Conservation (phyloP, 495 filamentous ascomycete species). For the Neurospora tetrasperma region DNA sequence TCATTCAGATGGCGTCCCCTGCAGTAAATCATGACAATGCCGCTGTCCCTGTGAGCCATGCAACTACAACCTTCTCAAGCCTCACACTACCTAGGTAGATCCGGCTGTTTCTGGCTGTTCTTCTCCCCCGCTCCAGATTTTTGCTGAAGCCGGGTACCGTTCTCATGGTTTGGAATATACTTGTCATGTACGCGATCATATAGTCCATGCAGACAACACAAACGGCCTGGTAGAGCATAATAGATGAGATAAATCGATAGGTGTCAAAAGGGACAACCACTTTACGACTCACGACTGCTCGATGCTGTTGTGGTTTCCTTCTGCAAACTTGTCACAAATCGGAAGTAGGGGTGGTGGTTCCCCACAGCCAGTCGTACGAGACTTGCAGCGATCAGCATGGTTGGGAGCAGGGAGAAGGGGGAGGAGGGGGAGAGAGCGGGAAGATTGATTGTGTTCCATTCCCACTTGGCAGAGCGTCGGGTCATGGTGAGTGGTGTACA, state of each 20-base stretch:
- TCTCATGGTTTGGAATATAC: background rate
- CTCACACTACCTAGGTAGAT: background rate
- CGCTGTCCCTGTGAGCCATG: no score
- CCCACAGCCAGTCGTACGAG: slow-evolving; percentile 10
- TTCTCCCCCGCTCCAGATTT: background rate
- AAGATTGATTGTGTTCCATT: background rate
- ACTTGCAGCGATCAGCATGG: slow-evolving; percentile 13
- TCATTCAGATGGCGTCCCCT: no score
- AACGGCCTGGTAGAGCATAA: background rate
- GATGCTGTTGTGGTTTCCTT: background rate
- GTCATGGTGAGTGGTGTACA: background rate
- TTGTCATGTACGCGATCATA: background rate
- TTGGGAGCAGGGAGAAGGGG: background rate
- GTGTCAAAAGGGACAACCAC: background rate
- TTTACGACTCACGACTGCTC: background rate
- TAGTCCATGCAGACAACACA: background rate
- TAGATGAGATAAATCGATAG: background rate
- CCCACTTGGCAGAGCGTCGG: background rate
- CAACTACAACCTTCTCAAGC: no score
- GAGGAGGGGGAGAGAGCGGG: background rate
- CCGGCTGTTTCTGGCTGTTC: background rate
- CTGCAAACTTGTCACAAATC: background rate
- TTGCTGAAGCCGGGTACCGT: background rate
- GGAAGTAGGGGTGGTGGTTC: background rate
- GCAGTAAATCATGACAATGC: no score